Evolutionary conservation across 768 basidiomycete genomes (phyloP).

Genomic region (Xanthoconium stramineum): DNA sequence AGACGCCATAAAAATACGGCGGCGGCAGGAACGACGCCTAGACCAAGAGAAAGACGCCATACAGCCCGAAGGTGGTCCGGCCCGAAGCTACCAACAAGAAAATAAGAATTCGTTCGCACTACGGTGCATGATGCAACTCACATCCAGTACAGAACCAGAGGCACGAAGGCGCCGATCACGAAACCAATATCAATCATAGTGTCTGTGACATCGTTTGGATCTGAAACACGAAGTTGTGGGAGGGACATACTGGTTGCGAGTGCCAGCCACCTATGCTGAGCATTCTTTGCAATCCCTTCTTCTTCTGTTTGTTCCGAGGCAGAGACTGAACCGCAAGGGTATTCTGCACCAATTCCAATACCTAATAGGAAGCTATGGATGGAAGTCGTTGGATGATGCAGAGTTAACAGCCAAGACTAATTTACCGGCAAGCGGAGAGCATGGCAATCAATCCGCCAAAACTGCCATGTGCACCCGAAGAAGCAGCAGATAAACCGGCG

Average conservation of each 20-base stretch:
- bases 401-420: not conserved
- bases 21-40: conserved; percentile 77
- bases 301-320: conserved; percentile 90
- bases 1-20: conserved; percentile 86
- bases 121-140: conserved; percentile 32
- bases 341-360: conserved; percentile 85
- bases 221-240: not conserved
- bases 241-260: conserved; percentile 75
- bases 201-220: conserved; percentile 39
- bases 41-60: conserved; percentile 83
- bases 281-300: conserved; percentile 67
- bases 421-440: conserved; percentile 73
- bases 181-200: conserved; percentile 86
- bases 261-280: conserved; percentile 84
- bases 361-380: conserved; percentile 74
- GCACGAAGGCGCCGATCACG: conserved; percentile 75
- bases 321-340: conserved; percentile 87
- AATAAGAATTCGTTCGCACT: not conserved
- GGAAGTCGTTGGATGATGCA: not conserved
- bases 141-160: conserved; percentile 89
- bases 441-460: conserved; percentile 71
- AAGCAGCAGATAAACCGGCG: conserved; percentile 78
- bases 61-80: conserved; percentile 76
- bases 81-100: conserved; percentile 53
- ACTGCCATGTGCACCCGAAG: conserved; percentile 72